phyloP scores from a whole-genome alignment of 2,329 filamentous ascomycete species.

The Claviceps pazoutovae region DNA sequence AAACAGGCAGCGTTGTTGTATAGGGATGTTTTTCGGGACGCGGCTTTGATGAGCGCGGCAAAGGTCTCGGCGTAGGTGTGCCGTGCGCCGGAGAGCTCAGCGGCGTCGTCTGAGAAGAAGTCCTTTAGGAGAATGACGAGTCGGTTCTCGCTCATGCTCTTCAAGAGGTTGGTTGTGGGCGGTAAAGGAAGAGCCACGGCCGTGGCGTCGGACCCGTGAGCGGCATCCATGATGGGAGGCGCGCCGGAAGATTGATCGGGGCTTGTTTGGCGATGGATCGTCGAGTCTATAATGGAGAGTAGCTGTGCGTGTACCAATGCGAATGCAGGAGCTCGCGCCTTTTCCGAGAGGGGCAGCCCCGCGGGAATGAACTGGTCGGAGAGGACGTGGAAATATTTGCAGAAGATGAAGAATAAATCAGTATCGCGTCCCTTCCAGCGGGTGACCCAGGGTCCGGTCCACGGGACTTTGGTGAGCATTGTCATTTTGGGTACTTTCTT shows the following conservation, averaged over 20 bases:
- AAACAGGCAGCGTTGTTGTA: conserved; percentile 78
- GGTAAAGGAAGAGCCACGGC: conserved; percentile 49
- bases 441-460: conserved; percentile 73
- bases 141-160: conserved; percentile 79
- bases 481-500: conserved; percentile 52
- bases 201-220: conserved; percentile 48
- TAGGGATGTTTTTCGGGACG: conserved; percentile 60
- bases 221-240: conserved; percentile 29
- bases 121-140: conserved; percentile 72
- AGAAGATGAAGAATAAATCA: conserved; percentile 82
- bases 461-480: conserved; percentile 57
- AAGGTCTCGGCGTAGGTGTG: conserved; percentile 67
- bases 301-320: conserved; percentile 73
- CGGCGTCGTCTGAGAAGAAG: conserved; percentile 43
- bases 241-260: conserved; percentile 30
- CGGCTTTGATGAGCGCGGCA: conserved; percentile 56
- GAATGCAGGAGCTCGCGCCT: conserved; percentile 58
- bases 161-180: conserved; percentile 49
- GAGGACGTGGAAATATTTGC: conserved; percentile 75
- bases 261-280: conserved; percentile 61
- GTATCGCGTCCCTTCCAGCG: conserved; percentile 81
- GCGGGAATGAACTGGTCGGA: conserved; percentile 56
- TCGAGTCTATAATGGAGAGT: conserved; percentile 64
- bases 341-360: conserved; percentile 37
- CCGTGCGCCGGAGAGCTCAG: conserved; percentile 30